Evolutionary conservation across 2,329 filamentous ascomycete genomes (phyloP).

Genomic region (Aspergillus intermedius): DNA sequence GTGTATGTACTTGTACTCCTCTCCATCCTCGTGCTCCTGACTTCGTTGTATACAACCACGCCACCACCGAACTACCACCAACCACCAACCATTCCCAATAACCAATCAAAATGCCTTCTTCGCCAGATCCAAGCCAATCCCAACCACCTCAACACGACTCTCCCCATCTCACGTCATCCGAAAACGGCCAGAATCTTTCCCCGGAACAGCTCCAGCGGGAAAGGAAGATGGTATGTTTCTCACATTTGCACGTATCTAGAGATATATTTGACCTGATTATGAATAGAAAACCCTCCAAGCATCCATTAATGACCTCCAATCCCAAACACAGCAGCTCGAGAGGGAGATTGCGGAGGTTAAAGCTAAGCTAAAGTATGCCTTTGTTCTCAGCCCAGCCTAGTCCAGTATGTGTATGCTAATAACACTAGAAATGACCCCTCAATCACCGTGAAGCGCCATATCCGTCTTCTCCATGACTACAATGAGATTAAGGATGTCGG

Average conservation of each 20-base stretch:
- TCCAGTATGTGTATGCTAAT: not conserved
- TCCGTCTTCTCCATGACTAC: constrained; percentile 60
- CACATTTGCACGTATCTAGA: too few relatives aligned
- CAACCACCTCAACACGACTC: not conserved
- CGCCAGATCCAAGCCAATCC: not conserved
- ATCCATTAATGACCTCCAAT: constrained; percentile 37
- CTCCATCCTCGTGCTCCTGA: too few relatives aligned
- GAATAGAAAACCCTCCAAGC: constrained; percentile 16
- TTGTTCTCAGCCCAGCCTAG: too few relatives aligned
- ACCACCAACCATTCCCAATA: not conserved
- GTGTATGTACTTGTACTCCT: too few relatives aligned
- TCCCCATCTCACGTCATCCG: not conserved
- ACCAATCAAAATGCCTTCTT: not conserved
- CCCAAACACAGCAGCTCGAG: constrained; percentile 38
- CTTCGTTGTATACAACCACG: too few relatives aligned
- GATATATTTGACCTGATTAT: too few relatives aligned
- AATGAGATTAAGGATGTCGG: constrained; percentile 66
- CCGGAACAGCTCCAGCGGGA: constrained; percentile 13
- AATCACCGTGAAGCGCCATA: constrained; percentile 55
- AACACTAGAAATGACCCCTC: constrained; percentile 37
- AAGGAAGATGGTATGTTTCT: constrained; percentile 22
- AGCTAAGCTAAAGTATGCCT: constrained; percentile 31
- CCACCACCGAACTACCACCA: too few relatives aligned
- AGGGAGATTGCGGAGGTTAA: constrained; percentile 28
- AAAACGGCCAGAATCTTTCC: not conserved